Evolutionary conservation across 441 rosid genomes (phyloP).

Genomic region (Gossypium schwendimanii): DNA sequence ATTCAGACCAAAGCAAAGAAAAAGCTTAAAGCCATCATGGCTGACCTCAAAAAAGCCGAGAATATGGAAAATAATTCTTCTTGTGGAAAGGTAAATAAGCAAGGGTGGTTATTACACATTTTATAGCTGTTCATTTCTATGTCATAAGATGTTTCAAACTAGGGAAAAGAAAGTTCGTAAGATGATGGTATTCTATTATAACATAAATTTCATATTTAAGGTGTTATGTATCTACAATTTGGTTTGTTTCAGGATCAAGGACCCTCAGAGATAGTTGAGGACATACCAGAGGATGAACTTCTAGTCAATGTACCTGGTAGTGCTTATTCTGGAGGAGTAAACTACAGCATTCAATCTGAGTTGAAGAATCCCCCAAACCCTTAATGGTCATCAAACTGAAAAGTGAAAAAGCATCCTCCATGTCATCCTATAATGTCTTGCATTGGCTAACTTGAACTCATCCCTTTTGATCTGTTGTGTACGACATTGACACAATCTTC

Average conservation of each 20-base stretch:
- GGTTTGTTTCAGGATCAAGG: constrained; percentile 27
- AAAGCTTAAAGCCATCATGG: constrained; percentile 52
- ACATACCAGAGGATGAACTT: constrained; percentile 47
- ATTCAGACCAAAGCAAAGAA: constrained; percentile 53
- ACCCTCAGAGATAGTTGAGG: constrained; percentile 23
- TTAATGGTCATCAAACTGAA: constrained; percentile 1
- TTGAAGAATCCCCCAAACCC: background rate
- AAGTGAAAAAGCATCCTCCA: background rate
- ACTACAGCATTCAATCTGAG: constrained; percentile 3
- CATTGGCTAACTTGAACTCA: background rate
- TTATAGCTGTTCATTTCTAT: background rate
- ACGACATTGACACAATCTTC: background rate
- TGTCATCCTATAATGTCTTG: background rate
- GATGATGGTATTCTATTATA: background rate
- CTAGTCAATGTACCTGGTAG: constrained; percentile 85
- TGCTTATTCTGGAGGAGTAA: constrained; percentile 44
- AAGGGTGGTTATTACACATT: background rate
- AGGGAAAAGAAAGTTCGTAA: background rate
- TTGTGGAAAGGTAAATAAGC: constrained; percentile 36
- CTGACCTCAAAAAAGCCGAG: constrained; percentile 30
- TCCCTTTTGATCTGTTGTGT: background rate
- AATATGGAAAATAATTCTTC: constrained; percentile 16
- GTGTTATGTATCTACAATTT: background rate
- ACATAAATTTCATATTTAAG: background rate
- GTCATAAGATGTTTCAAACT: background rate